phyloP scores from a whole-genome alignment of 176 grass and related monocot genomes.

The Ensete glaucum region DNA sequence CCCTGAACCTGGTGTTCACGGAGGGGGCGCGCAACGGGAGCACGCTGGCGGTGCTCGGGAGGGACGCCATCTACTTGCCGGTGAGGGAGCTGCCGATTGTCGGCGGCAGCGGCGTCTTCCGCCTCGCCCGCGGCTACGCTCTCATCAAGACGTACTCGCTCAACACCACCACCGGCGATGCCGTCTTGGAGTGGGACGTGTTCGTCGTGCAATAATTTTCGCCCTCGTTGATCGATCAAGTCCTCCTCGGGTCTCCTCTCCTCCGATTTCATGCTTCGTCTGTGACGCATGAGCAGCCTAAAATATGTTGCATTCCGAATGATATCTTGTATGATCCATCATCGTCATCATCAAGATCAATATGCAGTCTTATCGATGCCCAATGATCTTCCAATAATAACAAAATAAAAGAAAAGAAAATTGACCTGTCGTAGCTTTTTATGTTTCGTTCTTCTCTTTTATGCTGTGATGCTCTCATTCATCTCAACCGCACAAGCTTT shows the following conservation, averaged over 20 bases:
- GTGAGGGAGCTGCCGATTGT: constrained; percentile 42
- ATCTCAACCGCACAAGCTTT: background rate
- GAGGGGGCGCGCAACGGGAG: constrained; percentile 26
- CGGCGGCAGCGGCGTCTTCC: constrained; percentile 44
- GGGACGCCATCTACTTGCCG: constrained; percentile 18
- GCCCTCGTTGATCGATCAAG: no score
- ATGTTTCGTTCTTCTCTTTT: no score
- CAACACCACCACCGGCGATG: background rate
- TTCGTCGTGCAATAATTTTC: background rate
- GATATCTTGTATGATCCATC: no score
- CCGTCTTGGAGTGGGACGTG: constrained; percentile 29
- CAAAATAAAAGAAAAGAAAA: no score
- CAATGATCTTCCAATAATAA: no score
- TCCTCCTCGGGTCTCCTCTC: no score
- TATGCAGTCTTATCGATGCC: no score
- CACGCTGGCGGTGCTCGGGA: constrained; percentile 27
- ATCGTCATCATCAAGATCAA: no score
- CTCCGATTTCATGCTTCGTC: no score
- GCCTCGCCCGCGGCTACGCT: constrained; percentile 41
- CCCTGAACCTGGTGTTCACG: constrained; percentile 29
- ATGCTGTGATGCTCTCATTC: background rate
- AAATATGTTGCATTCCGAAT: no score
- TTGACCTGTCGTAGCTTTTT: no score
- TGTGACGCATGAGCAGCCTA: no score
- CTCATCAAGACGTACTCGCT: constrained; percentile 31